Base-by-base conservation (phyloP, 2,329 filamentous ascomycete genomes). In the Drechslerella stenobrocha region DNA sequence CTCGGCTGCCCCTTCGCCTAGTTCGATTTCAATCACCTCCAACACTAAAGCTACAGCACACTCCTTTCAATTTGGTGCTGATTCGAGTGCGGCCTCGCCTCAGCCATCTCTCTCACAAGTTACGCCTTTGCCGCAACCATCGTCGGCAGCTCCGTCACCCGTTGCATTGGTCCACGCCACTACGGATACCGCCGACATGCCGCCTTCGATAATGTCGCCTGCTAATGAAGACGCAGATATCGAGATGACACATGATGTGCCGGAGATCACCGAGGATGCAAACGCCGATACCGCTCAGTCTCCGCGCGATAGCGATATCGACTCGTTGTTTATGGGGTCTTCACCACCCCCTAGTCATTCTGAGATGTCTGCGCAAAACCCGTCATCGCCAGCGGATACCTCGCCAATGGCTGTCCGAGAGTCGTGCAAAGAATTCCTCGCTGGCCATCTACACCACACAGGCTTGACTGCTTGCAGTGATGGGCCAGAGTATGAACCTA, bases 241-340 rank as follows among this genome's bases (percentile, higher is more conserved):
- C 4, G 63, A 67, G 42, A 67, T 67, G 55, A 45, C 50, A 23
- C 63, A 51, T 23, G 56, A 52, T 22, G 13, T 20, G 13, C 23
- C 2, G 15, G 59, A 56, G 13, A 13, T 26, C 7, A 32, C 53
- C 35, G 48, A 59, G 23, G 63, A 67, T 52, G 63, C 63, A 51
- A 55, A 67, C 26, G 60, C 63, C 7, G 63, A 67, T 26, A 30
- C 58, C 28, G 63, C 63, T 13, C 55, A 67, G 45, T 67, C 63
- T 5, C 63, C 63, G 35, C 63, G 55, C 47, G 63, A 67, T 15
- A 67, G 63, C 40, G 64, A 69, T 40, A 47, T 69, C 13, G 64
- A 69, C 42, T 69, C 64, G 8, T 40, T 69, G 7, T 69, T 69
- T 52, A 63, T 69, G 24, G 64, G 64, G 9, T 69, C 64, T n/a